Conservation (phyloP, 805 yeast species). For the Phaffomyces antillensis region DNA sequence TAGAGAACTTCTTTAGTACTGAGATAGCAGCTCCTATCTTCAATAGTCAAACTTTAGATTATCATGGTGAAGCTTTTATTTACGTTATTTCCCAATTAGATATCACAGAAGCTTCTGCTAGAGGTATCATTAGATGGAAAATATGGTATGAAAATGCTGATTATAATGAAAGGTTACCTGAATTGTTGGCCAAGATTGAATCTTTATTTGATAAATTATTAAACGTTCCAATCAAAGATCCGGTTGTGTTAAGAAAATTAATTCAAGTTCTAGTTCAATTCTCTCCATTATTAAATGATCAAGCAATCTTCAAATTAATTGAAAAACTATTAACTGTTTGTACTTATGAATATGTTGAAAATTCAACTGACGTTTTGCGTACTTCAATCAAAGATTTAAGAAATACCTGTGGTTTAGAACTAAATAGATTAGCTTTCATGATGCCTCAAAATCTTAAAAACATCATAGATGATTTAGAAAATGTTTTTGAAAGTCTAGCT, state of each 20-base stretch:
- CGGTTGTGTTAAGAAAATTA: conserved; percentile 73
- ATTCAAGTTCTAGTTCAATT: conserved; percentile 92
- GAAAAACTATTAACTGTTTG: conserved; percentile 82
- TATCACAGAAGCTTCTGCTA: conserved; percentile 80
- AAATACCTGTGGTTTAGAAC: conserved; percentile 89
- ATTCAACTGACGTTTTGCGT: conserved; percentile 61
- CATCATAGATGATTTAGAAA: conserved; percentile 76
- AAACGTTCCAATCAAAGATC: conserved; percentile 70
- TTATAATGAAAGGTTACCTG: conserved; percentile 45
- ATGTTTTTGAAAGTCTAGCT: conserved; percentile 66
- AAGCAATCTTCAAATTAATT: conserved; percentile 73
- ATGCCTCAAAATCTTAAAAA: conserved; percentile 87
- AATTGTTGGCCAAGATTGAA: conserved; percentile 50
- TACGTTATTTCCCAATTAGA: conserved; percentile 77
- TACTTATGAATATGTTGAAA: conserved; percentile 70
- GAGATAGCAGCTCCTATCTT: conserved; percentile 61
- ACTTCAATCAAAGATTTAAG: conserved; percentile 82
- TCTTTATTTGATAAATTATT: conserved; percentile 67
- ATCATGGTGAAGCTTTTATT: conserved; percentile 60
- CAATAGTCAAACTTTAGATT: conserved; percentile 43
- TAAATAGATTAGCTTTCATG: conserved; percentile 86
- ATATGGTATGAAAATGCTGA: conserved; percentile 70
- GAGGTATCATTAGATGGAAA: conserved; percentile 94
- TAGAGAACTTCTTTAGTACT: conserved; percentile 67
- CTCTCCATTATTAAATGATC: conserved; percentile 81